These are phyloP conservation scores for Hymenoscyphus repandus DNA, from an alignment of 2,329 filamentous ascomycete genomes.

Conservation along the genomic window DNA sequence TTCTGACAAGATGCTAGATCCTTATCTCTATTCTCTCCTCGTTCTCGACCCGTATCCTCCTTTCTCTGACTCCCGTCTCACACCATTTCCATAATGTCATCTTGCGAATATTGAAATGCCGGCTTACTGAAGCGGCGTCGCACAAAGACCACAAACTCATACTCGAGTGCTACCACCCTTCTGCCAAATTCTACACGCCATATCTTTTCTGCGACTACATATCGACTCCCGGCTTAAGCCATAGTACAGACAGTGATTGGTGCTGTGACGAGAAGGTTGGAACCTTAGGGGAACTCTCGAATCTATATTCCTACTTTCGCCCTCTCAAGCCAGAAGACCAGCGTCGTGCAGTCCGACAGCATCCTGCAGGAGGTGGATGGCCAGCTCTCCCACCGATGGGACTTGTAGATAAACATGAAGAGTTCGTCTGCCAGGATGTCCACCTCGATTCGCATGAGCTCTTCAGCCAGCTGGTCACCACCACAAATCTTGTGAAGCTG, in stretches of 20 bases:
- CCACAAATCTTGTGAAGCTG: constrained; percentile 63
- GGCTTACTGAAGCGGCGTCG: constrained; percentile 53
- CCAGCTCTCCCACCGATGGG: constrained; percentile 24
- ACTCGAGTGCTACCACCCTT: constrained; percentile 74
- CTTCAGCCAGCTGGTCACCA: constrained; percentile 69
- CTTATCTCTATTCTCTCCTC: constrained; percentile 44
- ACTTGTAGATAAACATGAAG: constrained; percentile 28
- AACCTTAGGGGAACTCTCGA: constrained; percentile 31
- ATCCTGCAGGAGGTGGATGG: constrained; percentile 33
- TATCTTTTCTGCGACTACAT: constrained; percentile 64
- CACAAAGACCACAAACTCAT: constrained; percentile 60
- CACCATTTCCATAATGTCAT: constrained; percentile 59
- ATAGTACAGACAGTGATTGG: constrained; percentile 37
- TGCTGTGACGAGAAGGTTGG: constrained; percentile 28
- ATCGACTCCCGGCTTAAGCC: constrained; percentile 47
- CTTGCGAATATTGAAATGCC: constrained; percentile 57
- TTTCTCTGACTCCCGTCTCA: constrained; percentile 53
- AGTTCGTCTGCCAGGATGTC: constrained; percentile 53
- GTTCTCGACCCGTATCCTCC: constrained; percentile 45
- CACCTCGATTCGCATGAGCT: constrained; percentile 63
- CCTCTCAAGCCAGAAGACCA: constrained; percentile 14
- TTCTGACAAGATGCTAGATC: constrained; percentile 35
- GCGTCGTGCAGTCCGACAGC: constrained; percentile 11
- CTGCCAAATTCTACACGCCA: constrained; percentile 61
- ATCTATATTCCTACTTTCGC: constrained; percentile 18